These are phyloP conservation scores for Rhizophagus sp. DNA, from an alignment of 192 early-diverging fungal genomes.

Conservation along the genomic window DNA sequence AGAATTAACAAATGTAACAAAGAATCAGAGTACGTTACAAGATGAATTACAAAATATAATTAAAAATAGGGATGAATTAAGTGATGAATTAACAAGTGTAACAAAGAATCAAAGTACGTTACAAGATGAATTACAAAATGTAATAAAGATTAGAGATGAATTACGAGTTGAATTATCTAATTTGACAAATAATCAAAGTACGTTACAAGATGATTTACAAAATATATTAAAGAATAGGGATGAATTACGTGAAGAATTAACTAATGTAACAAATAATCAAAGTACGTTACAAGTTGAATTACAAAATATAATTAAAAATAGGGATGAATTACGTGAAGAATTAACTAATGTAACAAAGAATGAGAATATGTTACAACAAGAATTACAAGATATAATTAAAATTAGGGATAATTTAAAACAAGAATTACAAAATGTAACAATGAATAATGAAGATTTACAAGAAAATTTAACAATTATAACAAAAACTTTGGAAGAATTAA, in stretches of 20 bases:
- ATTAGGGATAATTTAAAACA: not conserved
- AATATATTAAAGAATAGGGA: not conserved
- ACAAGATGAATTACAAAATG: not conserved
- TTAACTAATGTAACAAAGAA: not conserved
- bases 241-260: not conserved
- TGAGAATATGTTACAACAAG: not conserved
- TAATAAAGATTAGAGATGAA: not conserved
- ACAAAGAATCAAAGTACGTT: not conserved
- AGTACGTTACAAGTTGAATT: not conserved
- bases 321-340: not conserved
- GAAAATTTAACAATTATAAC: not conserved
- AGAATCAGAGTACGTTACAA: no score
- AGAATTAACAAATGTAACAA: not conserved
- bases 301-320: not conserved
- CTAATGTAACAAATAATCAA: not conserved
- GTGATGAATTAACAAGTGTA: not conserved
- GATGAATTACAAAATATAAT: not conserved
- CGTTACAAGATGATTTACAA: not conserved
- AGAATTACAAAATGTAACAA: not conserved
- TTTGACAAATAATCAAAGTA: not conserved
- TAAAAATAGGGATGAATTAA: no score
- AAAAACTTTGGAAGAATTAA: not conserved
- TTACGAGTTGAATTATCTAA: not conserved
- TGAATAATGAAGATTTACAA: not conserved
- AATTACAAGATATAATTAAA: not conserved